phyloP scores from a whole-genome alignment of 305 asterid genomes.

The Striga hermonthica region DNA sequence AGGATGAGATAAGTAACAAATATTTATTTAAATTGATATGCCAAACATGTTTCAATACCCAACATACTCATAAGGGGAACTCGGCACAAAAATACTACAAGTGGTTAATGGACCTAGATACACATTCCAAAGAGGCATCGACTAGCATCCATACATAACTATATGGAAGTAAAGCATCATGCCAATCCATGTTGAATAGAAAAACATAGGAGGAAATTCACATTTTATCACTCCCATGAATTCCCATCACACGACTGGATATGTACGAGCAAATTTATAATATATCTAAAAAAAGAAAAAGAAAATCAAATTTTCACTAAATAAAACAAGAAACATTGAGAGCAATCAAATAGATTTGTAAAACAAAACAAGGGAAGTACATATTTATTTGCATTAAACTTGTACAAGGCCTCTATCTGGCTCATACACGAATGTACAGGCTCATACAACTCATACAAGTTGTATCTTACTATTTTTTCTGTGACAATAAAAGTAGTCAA shows the following conservation, averaged over 20 bases:
- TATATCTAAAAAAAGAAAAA: not conserved
- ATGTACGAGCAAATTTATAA: not conserved
- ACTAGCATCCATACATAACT: no score
- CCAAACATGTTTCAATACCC: slow-evolving; percentile 3
- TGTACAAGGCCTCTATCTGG: not conserved
- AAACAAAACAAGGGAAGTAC: not conserved
- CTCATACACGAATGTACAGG: not conserved
- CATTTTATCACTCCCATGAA: not conserved
- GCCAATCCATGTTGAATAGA: no score
- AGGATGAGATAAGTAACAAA: not conserved
- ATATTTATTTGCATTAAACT: not conserved
- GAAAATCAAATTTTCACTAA: not conserved
- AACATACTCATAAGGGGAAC: slow-evolving; percentile 1
- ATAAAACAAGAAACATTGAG: not conserved
- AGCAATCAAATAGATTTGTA: no score
- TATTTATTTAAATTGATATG: not conserved
- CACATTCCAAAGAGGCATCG: no score
- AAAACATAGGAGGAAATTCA: not conserved
- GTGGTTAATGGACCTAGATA: not conserved
- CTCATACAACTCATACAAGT: no score
- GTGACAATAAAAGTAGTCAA: not conserved
- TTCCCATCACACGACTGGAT: not conserved
- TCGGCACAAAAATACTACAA: not conserved
- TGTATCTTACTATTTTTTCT: slow-evolving; percentile 5
- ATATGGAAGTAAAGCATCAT: no score